Evolutionary conservation across 2,329 filamentous ascomycete species (phyloP).

Genomic region (Blastomyces emzantsi): DNA sequence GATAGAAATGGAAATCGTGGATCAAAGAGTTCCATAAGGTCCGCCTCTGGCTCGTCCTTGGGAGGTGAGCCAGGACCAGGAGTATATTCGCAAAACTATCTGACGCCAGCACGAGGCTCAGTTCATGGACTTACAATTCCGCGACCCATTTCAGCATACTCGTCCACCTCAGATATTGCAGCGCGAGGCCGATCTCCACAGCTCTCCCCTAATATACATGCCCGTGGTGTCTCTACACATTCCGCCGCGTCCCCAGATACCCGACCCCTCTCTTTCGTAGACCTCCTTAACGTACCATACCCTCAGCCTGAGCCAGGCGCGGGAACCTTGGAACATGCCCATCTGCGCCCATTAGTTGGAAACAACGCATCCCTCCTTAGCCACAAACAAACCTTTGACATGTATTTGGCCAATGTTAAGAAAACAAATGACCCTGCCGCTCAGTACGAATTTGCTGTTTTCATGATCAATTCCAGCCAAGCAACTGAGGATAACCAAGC

Average conservation of each 20-base stretch:
- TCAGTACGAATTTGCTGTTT: constrained; percentile 94
- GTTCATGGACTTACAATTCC: constrained; percentile 51
- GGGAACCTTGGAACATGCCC: constrained; percentile 65
- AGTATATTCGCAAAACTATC: constrained; percentile 47
- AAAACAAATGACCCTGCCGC: constrained; percentile 87
- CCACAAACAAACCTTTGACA: constrained; percentile 87
- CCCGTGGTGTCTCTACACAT: constrained; percentile 42
- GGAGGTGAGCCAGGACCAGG: constrained; percentile 40
- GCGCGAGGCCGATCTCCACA: constrained; percentile 51
- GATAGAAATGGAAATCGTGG: constrained; percentile 19
- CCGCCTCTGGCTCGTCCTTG: constrained; percentile 25
- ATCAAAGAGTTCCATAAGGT: constrained; percentile 22
- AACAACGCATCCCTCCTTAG: constrained; percentile 85
- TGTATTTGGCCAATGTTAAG: constrained; percentile 96
- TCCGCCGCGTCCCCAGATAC: constrained; percentile 48
- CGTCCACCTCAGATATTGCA: constrained; percentile 59
- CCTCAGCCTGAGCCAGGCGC: constrained; percentile 64
- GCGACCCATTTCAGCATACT: constrained; percentile 69
- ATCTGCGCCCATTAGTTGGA: constrained; percentile 69
- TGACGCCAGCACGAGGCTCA: constrained; percentile 47
- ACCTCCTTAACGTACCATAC: constrained; percentile 60
- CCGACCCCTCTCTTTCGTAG: constrained; percentile 52
- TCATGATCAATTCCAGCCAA: constrained; percentile 74
- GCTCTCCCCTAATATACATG: constrained; percentile 41
- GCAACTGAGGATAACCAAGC: constrained; percentile 18